phyloP scores from a whole-genome alignment of 2,329 filamentous ascomycete species.

The Ascochyta fabae region DNA sequence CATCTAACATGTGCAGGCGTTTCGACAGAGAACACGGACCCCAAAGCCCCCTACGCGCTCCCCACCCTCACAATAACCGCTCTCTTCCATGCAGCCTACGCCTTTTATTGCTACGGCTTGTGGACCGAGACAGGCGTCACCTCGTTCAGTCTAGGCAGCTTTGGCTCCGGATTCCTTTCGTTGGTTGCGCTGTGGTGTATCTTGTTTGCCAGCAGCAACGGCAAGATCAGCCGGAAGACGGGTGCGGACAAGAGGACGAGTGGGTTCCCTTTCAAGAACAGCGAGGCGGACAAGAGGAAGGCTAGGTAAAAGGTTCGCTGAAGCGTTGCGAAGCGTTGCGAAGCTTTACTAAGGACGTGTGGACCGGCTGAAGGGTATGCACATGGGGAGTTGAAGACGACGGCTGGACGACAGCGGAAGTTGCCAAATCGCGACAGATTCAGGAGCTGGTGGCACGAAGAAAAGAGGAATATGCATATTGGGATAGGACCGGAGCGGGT shows the following conservation, averaged over 20 bases:
- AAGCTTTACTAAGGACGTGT: background rate
- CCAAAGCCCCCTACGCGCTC: slow-evolving; percentile 58
- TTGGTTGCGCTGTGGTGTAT: slow-evolving; percentile 70
- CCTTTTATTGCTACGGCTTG: slow-evolving; percentile 68
- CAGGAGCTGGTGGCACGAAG: background rate
- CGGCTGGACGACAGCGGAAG: background rate
- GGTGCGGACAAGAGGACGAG: slow-evolving; percentile 71
- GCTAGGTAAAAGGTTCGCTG: slow-evolving; percentile 25
- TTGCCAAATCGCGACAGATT: background rate
- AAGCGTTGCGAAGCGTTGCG: background rate
- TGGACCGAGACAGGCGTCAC: slow-evolving; percentile 64
- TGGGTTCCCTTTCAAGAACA: slow-evolving; percentile 70
- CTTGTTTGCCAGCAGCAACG: slow-evolving; percentile 63
- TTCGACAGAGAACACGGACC: slow-evolving; percentile 44
- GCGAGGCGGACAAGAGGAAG: slow-evolving; percentile 61
- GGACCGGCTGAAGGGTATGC: background rate
- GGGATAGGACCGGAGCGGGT: background rate
- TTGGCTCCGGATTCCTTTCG: slow-evolving; percentile 64
- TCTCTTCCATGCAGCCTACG: slow-evolving; percentile 66
- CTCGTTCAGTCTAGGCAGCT: slow-evolving; percentile 66
- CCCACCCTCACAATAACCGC: slow-evolving; percentile 71
- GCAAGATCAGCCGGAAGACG: slow-evolving; percentile 66
- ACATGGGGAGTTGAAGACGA: background rate
- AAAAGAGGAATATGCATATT: background rate
- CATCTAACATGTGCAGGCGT: slow-evolving; percentile 30